phyloP scores from a whole-genome alignment of 2,329 filamentous ascomycete genomes.

The Colletotrichum cuscutae region DNA sequence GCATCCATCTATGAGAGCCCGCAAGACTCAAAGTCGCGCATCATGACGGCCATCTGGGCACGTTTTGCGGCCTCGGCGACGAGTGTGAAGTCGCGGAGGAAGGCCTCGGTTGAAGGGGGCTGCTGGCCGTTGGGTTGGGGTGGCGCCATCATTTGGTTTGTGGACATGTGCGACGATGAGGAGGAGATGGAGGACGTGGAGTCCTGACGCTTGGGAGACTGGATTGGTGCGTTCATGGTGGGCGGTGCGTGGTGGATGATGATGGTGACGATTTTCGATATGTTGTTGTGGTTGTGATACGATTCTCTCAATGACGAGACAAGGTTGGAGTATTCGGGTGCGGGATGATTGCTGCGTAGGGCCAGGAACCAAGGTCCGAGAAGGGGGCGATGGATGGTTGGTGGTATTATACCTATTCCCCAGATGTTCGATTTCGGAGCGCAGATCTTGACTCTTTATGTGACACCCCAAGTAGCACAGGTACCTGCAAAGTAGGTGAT shows the following conservation, averaged over 20 bases:
- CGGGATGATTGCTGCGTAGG: neutral
- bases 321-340: neutral
- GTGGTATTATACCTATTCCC: slow-evolving; percentile 34
- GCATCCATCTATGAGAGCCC: slow-evolving; percentile 56
- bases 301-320: neutral
- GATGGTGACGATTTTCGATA: neutral
- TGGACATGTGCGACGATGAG: slow-evolving; percentile 45
- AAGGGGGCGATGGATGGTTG: slow-evolving; percentile 17
- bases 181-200: slow-evolving; percentile 33
- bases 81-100: slow-evolving; percentile 84
- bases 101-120: slow-evolving; percentile 61
- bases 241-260: neutral
- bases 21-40: slow-evolving; percentile 84
- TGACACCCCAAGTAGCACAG: slow-evolving; percentile 13
- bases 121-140: slow-evolving; percentile 42
- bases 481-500: slow-evolving; percentile 28
- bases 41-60: slow-evolving; percentile 88
- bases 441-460: slow-evolving; percentile 27
- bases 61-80: slow-evolving; percentile 93
- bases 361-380: neutral
- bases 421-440: slow-evolving; percentile 31
- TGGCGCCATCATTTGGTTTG: slow-evolving; percentile 35
- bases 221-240: slow-evolving; percentile 35
- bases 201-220: slow-evolving; percentile 25
- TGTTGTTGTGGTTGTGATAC: neutral